These are phyloP conservation scores for Podaxis carcinomalis DNA, from an alignment of 768 basidiomycete genomes.

Conservation along the genomic window DNA sequence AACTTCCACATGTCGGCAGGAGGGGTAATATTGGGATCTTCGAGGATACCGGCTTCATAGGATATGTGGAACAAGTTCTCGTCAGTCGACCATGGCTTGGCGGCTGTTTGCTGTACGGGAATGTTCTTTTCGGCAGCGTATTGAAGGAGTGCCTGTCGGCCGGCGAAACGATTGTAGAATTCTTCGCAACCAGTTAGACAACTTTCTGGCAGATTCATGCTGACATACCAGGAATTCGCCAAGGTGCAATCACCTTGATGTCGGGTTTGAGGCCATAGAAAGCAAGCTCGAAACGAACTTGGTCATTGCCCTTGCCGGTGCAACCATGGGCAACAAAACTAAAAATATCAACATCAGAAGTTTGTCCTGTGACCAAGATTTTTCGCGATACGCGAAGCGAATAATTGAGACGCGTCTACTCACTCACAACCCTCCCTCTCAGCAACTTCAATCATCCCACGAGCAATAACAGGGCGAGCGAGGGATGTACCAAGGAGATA, in stretches of 20 bases:
- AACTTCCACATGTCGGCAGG: slow-evolving; percentile 99
- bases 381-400: background rate
- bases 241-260: slow-evolving; percentile 98
- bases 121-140: slow-evolving; percentile 87
- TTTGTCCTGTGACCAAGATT: background rate
- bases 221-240: slow-evolving; percentile 84
- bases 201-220: background rate
- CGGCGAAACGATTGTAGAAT: slow-evolving; percentile 97
- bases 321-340: slow-evolving; percentile 98
- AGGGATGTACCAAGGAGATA: slow-evolving; percentile 98
- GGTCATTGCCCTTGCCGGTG: slow-evolving; percentile 99
- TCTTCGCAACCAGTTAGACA: slow-evolving; percentile 35
- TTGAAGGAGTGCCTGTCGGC: slow-evolving; percentile 87
- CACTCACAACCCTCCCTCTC: slow-evolving; percentile 94
- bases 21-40: slow-evolving; percentile 93
- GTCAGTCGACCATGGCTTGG: slow-evolving; percentile 99
- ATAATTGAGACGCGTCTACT: slow-evolving; percentile 25
- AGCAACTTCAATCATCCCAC: slow-evolving; percentile 95
- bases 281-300: slow-evolving; percentile 98
- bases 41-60: slow-evolving; percentile 98
- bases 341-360: background rate
- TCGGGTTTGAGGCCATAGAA: slow-evolving; percentile 98
- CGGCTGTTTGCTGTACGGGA: slow-evolving; percentile 90
- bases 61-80: slow-evolving; percentile 99
- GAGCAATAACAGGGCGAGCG: slow-evolving; percentile 96